Evolutionary conservation across 352 stramenopile genomes (phyloP).

Genomic region (Pythium coloratum): DNA sequence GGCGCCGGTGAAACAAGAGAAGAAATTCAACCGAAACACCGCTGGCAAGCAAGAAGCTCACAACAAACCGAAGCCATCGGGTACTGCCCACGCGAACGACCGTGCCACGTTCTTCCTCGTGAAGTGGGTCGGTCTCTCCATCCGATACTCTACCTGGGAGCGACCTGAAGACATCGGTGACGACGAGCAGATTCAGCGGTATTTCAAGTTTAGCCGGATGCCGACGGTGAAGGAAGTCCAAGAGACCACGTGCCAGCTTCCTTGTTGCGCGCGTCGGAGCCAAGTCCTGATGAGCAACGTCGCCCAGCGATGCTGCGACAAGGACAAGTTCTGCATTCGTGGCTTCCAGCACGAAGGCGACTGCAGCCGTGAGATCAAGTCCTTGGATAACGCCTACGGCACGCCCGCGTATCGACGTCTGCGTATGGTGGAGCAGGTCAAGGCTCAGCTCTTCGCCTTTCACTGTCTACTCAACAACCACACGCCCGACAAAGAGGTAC

Average conservation of each 20-base stretch:
- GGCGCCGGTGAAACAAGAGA: conserved; percentile 45
- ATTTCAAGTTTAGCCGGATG: conserved; percentile 87
- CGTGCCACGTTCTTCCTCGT: conserved; percentile 85
- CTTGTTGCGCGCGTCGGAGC: conserved; percentile 81
- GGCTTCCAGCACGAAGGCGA: conserved; percentile 68
- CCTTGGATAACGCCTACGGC: conserved; percentile 66
- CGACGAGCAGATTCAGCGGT: conserved; percentile 86
- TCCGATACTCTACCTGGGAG: conserved; percentile 88
- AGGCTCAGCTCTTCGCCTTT: conserved; percentile 87
- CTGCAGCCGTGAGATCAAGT: conserved; percentile 79
- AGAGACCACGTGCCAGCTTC: conserved; percentile 82
- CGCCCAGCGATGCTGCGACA: conserved; percentile 63
- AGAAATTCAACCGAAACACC: conserved; percentile 74
- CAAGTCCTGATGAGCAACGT: conserved; percentile 52
- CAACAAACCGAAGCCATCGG: conserved; percentile 10
- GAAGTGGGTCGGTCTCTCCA: conserved; percentile 85
- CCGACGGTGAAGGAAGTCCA: conserved; percentile 81
- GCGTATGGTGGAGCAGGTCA: conserved; percentile 85
- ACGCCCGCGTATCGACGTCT: conserved; percentile 62
- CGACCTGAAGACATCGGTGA: conserved; percentile 87
- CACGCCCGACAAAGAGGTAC: conserved; percentile 76
- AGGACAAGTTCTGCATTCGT: conserved; percentile 84
- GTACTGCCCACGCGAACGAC: conserved; percentile 29
- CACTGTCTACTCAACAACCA: conserved; percentile 89
- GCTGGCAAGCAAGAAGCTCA: conserved; percentile 24